Evolutionary conservation across 345 rosid genomes (phyloP), one percentile per base, ranked within the genome.

Genomic region (Melastoma malabathricum): DNA sequence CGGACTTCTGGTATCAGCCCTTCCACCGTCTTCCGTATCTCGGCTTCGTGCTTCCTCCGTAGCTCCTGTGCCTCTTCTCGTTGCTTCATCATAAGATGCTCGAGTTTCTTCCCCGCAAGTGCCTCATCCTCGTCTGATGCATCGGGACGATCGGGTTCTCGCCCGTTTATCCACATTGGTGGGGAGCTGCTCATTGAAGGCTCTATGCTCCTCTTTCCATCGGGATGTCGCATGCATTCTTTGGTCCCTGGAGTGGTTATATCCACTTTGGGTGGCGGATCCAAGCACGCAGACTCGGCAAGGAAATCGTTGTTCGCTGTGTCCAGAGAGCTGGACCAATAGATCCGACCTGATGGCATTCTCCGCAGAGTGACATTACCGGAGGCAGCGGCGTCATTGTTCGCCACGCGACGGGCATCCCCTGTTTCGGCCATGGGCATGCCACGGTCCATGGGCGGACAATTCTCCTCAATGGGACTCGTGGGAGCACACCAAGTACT

Each of bases 271-370:
- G 39, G 25, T 44, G 62, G 60, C 22, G 56, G 29, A 50, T 66
- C 64, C 25, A 72, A 66, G 27, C 54, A 46, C 20, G 72, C 72
- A 54, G 44, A 51, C 50, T 15, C 65, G 51, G 51, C 27, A 34
- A 75, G 83, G 43, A 78, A 66, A 60, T 54, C 64, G 55, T 67
- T 73, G 61, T 64, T 64, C 3, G 55, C 63, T 72, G 38, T 29
- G 38, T 75, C 84, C 17, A 73, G 75, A 19, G 94, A 79, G 68
- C 82, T 76, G 1, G 77, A 81, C 98, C 98, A 92, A 58, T 79
- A 87, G 60, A 65, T 87, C 53, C 80, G 75, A 49, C 98, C 96
- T 13, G 98, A 92, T 18, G 94, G 78, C 60, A 85, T 66, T 64
- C 73, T 82, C 55, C 87, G 96, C 62, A 87, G 43, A 48, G 61